Conservation (phyloP, 306 rosid species). For the Alnus rubra region DNA sequence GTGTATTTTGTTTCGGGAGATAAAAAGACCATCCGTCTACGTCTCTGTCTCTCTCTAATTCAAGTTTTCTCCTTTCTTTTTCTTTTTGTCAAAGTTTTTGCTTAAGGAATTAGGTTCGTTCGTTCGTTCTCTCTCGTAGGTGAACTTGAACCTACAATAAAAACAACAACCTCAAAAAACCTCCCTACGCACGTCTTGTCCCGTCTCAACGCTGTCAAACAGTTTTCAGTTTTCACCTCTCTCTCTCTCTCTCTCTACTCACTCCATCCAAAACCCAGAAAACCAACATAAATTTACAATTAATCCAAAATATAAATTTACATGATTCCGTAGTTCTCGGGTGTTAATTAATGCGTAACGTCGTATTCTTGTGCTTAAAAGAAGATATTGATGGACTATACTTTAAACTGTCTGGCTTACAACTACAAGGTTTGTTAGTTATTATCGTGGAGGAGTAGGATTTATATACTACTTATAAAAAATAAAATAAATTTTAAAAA, state of each 20-base stretch:
- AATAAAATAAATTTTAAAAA: not conserved
- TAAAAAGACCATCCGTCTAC: conserved; percentile 36
- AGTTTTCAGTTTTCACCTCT: conserved; percentile 13
- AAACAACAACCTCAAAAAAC: not conserved
- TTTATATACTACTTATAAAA: not conserved
- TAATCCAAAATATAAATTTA: too few relatives aligned
- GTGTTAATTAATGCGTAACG: too few relatives aligned
- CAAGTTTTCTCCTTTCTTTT: not conserved
- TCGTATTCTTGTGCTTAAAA: too few relatives aligned
- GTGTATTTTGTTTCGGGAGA: not conserved
- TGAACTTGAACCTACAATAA: conserved; percentile 26
- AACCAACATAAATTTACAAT: too few relatives aligned
- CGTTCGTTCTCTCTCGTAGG: not conserved
- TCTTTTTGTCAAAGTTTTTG: not conserved
- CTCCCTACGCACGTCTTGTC: conserved; percentile 30
- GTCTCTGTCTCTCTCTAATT: conserved; percentile 35
- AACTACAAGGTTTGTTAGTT: too few relatives aligned
- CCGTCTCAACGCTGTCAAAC: conserved; percentile 25
- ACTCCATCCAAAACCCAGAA: too few relatives aligned
- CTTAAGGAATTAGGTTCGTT: not conserved
- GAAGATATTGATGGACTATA: too few relatives aligned
- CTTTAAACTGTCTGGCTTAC: too few relatives aligned
- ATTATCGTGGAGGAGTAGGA: not conserved
- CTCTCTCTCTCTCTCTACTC: not conserved
- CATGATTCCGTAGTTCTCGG: too few relatives aligned